Evolutionary conservation across 805 yeast genomes (phyloP), one percentile per base, ranked within the genome.

Genomic region (Starmera dryadoides): DNA sequence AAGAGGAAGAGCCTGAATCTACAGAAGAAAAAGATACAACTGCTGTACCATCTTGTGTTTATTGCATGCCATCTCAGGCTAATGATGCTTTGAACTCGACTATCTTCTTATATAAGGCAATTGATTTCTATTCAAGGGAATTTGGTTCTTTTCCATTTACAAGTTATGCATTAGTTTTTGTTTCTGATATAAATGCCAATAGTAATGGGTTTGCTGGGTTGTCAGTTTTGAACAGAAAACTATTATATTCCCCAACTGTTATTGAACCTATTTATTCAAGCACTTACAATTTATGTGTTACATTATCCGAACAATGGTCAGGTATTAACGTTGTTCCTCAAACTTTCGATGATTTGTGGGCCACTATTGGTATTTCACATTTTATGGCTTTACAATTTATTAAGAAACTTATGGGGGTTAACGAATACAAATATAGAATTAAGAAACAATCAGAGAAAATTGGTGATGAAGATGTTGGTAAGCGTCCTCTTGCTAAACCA

Each of bases 101-200:
- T 25, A 65, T 85, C 8, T 82, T 88, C 35, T 65, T 89, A 6
- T 78, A 78, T 48, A 79, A 75, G 50, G 95, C 95, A 0, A 68
- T 93, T 52, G 95, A 88, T 43, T 88, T 73, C 53, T 87, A 78
- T 50, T 79, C 87, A 37, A 79, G 83, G 46, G 96, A 89, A 48
- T 93, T 82, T 58, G 96, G 97, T 5, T 85, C 97, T 0, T 94
- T 79, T 46, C 98, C 98, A 0, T 91, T 86, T 53, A 77, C 87
- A 15, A 79, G 93, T 19, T 88, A 82, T 52, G 75, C 88, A 0
- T 52, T 93, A 30, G 79, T 83, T 2, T 87, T 91, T 57, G 79
- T 91, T 5, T 70, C 76, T 10, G 79, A 80, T 19, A 48, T 73
- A 16, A 67, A 73, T 0, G 57, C 66, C 5, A 63, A 68, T 1